Conservation (phyloP, 2,329 filamentous ascomycete species). For the Curvularia lunata region DNA sequence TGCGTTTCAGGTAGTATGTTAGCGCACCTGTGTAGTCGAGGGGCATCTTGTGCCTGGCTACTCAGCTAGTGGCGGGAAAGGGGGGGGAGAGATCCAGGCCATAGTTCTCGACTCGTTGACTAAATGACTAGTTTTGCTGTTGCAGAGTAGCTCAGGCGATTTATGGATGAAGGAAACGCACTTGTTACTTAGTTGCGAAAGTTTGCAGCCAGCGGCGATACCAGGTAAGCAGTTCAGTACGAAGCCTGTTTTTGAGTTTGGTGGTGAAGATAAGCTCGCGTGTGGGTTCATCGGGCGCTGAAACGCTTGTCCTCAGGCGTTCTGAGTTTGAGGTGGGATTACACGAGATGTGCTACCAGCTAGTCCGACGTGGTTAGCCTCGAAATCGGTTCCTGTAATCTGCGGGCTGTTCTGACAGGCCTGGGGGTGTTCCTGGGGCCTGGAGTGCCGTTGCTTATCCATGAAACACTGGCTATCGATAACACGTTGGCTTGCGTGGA, state of each 20-base stretch:
- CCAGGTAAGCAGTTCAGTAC: not conserved
- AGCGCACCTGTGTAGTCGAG: not conserved
- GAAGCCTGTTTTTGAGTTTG: not conserved
- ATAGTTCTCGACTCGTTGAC: not conserved
- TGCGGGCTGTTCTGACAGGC: constrained; percentile 14
- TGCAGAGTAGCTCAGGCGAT: too few relatives aligned
- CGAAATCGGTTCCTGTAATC: constrained; percentile 21
- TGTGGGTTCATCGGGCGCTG: not conserved
- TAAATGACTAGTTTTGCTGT: too few relatives aligned
- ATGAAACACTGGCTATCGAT: constrained; percentile 16
- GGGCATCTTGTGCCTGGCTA: not conserved
- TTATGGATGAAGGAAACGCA: not conserved
- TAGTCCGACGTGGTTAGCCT: constrained; percentile 16
- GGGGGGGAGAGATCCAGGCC: not conserved
- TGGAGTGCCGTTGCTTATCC: constrained; percentile 5
- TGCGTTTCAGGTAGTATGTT: not conserved
- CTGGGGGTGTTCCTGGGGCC: constrained; percentile 6
- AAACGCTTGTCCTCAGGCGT: constrained; percentile 1
- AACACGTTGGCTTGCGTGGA: not conserved
- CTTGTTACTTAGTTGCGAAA: not conserved
- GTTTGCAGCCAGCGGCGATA: not conserved
- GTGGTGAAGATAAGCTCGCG: not conserved
- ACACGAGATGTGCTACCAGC: constrained; percentile 2
- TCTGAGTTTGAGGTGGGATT: constrained; percentile 12
- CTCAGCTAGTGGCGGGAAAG: not conserved